phyloP scores from a whole-genome alignment of 768 basidiomycete species.

The Lactifluus echinatus region DNA sequence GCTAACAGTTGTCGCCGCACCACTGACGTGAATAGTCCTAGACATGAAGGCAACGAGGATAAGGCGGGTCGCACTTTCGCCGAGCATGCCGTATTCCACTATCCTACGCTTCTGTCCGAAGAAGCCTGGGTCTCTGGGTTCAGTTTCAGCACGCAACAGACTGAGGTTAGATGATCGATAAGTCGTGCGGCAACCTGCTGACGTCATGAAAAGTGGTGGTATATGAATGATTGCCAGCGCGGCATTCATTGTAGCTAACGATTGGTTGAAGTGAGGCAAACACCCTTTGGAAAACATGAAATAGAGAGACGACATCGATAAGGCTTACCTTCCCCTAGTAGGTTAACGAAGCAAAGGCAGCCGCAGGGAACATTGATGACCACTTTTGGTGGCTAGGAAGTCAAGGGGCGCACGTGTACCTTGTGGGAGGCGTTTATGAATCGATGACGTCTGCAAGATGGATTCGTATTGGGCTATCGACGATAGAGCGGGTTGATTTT shows the following conservation, averaged over 20 bases:
- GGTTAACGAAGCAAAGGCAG: not conserved
- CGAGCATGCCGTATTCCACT: not conserved
- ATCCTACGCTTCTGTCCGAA: not conserved
- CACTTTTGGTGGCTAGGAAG: not conserved
- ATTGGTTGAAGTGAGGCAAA: not conserved
- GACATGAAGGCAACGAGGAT: not conserved
- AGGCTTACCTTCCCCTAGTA: not conserved
- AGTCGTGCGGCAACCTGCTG: not conserved
- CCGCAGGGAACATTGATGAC: not conserved
- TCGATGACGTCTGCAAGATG: slow-evolving; percentile 1
- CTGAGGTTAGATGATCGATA: not conserved
- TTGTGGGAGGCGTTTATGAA: not conserved
- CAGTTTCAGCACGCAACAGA: not conserved
- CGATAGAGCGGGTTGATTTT: slow-evolving; percentile 1
- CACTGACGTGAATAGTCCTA: not conserved
- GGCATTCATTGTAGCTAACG: not conserved
- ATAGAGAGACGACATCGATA: slow-evolving; percentile 2
- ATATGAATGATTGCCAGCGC: not conserved
- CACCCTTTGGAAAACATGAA: not conserved
- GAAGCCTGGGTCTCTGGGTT: not conserved
- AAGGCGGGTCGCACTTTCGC: not conserved
- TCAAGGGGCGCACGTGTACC: not conserved
- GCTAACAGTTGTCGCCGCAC: not conserved
- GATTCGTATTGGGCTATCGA: not conserved
- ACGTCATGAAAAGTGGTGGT: not conserved